Conservation (phyloP, 2,329 filamentous ascomycete species). For the Tolypocladium tropicale region DNA sequence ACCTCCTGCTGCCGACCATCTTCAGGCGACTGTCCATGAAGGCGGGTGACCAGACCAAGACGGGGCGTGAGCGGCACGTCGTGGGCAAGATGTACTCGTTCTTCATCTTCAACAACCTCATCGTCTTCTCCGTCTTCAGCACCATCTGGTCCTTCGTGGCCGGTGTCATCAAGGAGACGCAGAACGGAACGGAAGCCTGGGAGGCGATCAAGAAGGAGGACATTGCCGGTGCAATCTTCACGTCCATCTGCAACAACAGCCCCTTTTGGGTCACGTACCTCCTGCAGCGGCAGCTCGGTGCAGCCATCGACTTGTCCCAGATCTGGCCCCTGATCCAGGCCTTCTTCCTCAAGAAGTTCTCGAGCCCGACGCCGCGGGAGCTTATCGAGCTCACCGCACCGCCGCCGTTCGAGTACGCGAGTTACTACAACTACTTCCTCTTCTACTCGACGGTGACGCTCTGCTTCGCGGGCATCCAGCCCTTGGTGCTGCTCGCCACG, state of each 20-base stretch:
- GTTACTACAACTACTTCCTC: slow-evolving; percentile 96
- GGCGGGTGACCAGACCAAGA: slow-evolving; percentile 86
- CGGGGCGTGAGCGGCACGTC: slow-evolving; percentile 83
- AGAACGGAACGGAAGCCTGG: slow-evolving; percentile 52
- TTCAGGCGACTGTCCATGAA: slow-evolving; percentile 79
- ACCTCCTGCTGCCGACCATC: slow-evolving; percentile 78
- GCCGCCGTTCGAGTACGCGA: slow-evolving; percentile 86
- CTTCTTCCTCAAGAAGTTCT: slow-evolving; percentile 75
- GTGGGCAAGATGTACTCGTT: slow-evolving; percentile 85
- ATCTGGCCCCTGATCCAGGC: slow-evolving; percentile 74
- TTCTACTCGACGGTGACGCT: slow-evolving; percentile 88
- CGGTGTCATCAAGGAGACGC: slow-evolving; percentile 49
- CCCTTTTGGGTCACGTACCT: slow-evolving; percentile 93
- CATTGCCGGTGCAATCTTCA: slow-evolving; percentile 54
- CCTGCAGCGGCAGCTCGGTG: slow-evolving; percentile 84
- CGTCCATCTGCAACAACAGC: slow-evolving; percentile 70
- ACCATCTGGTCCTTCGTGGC: slow-evolving; percentile 67
- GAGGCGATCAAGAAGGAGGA: slow-evolving; percentile 54
- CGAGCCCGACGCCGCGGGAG: slow-evolving; percentile 79
- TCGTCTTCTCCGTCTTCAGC: slow-evolving; percentile 89
- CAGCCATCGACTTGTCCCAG: slow-evolving; percentile 88
- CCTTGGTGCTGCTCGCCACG: slow-evolving; percentile 74
- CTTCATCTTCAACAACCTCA: slow-evolving; percentile 93
- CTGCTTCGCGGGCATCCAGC: slow-evolving; percentile 76
- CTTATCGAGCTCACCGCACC: slow-evolving; percentile 89